phyloP scores from a whole-genome alignment of 2,329 filamentous ascomycete species.

The Corynespora cassiicola region DNA sequence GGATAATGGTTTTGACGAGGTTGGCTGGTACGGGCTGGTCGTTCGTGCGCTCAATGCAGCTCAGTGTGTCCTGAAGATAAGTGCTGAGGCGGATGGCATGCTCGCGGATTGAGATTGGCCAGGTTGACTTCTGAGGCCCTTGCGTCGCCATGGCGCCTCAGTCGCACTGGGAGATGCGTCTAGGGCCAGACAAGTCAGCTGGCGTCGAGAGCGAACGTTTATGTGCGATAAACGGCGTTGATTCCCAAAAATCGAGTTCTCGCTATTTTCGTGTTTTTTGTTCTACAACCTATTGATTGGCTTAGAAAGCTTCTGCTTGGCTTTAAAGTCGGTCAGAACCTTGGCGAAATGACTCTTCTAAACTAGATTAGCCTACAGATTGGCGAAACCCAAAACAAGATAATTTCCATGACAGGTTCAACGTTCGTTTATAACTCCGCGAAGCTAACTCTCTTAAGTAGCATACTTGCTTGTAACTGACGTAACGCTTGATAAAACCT shows the following conservation, averaged over 20 bases:
- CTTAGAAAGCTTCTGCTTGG: too few relatives aligned
- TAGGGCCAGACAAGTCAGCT: conserved; percentile 7
- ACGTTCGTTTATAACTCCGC: too few relatives aligned
- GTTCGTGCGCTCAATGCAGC: conserved; percentile 17
- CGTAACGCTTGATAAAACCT: too few relatives aligned
- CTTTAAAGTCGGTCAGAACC: too few relatives aligned
- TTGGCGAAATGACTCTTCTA: too few relatives aligned
- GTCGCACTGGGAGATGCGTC: conserved; percentile 10
- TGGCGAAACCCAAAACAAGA: too few relatives aligned
- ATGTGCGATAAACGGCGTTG: conserved; percentile 9
- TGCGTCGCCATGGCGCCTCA: conserved; percentile 10
- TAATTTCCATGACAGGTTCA: too few relatives aligned
- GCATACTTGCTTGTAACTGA: too few relatives aligned
- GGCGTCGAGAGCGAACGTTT: conserved; percentile 8
- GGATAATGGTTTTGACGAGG: conserved; percentile 12
- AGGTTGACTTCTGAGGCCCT: conserved; percentile 11
- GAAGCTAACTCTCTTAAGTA: too few relatives aligned
- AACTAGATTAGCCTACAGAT: too few relatives aligned
- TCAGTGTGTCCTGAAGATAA: conserved; percentile 18
- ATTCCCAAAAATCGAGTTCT: conserved; percentile 21
- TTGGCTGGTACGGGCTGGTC: conserved; percentile 19
- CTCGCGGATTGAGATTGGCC: conserved; percentile 13
- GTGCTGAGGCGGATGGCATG: conserved; percentile 23
- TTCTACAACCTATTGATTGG: too few relatives aligned
- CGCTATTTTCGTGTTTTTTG: conserved; percentile 22